Evolutionary conservation across 2,329 filamentous ascomycete species (phyloP).

Genomic region (Diplodia scrobiculata): DNA sequence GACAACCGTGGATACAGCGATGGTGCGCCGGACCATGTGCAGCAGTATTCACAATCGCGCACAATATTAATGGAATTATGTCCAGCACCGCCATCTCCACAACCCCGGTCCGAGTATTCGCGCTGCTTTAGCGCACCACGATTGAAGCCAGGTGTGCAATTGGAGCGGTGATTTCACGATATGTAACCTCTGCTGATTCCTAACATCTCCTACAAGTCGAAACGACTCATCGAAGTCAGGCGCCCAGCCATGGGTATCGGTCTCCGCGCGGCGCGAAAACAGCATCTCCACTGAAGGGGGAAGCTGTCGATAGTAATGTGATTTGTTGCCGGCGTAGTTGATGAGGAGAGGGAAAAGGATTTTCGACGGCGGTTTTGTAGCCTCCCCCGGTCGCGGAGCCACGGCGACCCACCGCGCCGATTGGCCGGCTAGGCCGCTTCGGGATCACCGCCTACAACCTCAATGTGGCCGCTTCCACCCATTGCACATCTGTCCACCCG

Average conservation of each 20-base stretch:
- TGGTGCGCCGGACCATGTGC: too few relatives aligned
- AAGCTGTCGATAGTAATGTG: slow-evolving; percentile 63
- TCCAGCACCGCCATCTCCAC: not conserved
- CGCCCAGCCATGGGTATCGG: slow-evolving; percentile 69
- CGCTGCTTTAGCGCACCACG: too few relatives aligned
- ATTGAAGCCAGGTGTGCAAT: too few relatives aligned
- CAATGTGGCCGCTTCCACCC: slow-evolving; percentile 42
- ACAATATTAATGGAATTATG: too few relatives aligned
- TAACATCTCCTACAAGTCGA: slow-evolving; percentile 63
- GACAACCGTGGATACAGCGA: too few relatives aligned
- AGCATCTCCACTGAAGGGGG: slow-evolving; percentile 55
- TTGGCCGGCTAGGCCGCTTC: slow-evolving; percentile 34
- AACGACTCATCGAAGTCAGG: slow-evolving; percentile 68
- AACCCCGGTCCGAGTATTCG: not conserved
- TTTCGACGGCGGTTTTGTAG: slow-evolving; percentile 34
- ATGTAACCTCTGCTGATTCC: slow-evolving; percentile 76
- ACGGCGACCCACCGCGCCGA: not conserved
- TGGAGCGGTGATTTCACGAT: not conserved
- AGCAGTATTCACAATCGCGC: too few relatives aligned
- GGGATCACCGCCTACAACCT: slow-evolving; percentile 32
- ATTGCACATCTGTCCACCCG: slow-evolving; percentile 24
- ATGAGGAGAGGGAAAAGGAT: slow-evolving; percentile 45
- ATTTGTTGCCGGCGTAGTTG: slow-evolving; percentile 57
- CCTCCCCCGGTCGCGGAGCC: not conserved
- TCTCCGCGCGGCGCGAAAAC: slow-evolving; percentile 73